These are phyloP conservation scores for Populus trichocarpa DNA, from an alignment of 441 rosid genomes.

Conservation along the genomic window DNA sequence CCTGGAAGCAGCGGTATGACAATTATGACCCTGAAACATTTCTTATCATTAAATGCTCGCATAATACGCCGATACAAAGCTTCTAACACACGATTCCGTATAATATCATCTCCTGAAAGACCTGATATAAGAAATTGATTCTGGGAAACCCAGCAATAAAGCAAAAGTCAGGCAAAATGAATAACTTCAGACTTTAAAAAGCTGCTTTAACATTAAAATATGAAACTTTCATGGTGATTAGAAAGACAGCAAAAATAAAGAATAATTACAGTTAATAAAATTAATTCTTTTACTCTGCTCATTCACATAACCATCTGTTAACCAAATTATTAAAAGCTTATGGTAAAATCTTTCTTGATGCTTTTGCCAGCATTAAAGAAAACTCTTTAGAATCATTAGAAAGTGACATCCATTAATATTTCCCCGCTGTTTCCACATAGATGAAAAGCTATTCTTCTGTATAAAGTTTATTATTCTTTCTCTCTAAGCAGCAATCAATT, in stretches of 20 bases:
- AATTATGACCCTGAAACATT: slow-evolving; percentile 80
- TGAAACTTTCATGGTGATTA: not conserved
- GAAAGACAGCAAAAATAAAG: not conserved
- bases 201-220: slow-evolving; percentile 12
- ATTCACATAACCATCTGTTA: not conserved
- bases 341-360: not conserved
- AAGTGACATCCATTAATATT: not conserved
- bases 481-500: not conserved
- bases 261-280: not conserved
- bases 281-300: not conserved
- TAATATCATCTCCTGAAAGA: slow-evolving; percentile 83
- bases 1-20: slow-evolving; percentile 98
- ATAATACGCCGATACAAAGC: slow-evolving; percentile 78
- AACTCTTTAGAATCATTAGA: not conserved
- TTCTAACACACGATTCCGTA: slow-evolving; percentile 84
- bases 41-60: slow-evolving; percentile 83
- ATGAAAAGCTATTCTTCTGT: not conserved
- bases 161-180: slow-evolving; percentile 39
- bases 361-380: not conserved
- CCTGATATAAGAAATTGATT: slow-evolving; percentile 99
- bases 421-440: not conserved
- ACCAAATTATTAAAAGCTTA: not conserved
- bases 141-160: slow-evolving; percentile 60
- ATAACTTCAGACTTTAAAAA: slow-evolving; percentile 16
- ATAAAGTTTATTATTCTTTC: not conserved